phyloP scores from a whole-genome alignment of 305 asterid genomes.

The Coffea humblotiana region DNA sequence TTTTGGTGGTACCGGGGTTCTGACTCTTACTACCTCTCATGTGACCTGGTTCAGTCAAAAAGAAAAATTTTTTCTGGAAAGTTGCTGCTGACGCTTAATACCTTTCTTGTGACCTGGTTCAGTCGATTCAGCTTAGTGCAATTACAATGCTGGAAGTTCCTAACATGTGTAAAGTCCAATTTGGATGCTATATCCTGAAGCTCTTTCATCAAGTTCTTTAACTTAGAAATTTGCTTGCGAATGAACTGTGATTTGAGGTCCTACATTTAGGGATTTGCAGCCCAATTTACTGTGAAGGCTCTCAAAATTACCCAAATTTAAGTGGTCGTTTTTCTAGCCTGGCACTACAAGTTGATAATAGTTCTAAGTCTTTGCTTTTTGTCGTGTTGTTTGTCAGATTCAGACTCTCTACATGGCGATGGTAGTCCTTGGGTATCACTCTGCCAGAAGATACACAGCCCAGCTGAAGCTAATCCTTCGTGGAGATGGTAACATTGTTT shows the following conservation, averaged over 20 bases:
- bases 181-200: not conserved
- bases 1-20: not conserved
- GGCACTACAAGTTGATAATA: not conserved
- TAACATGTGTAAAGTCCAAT: not conserved
- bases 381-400: slow-evolving; percentile 38
- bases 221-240: not conserved
- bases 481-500: slow-evolving; percentile 77
- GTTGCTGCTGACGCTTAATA: not conserved
- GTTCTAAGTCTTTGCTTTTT: not conserved
- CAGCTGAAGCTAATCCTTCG: slow-evolving; percentile 72
- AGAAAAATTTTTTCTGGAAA: no score
- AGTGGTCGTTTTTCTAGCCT: not conserved
- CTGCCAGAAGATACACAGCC: slow-evolving; percentile 56
- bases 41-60: not conserved
- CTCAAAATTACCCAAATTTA: not conserved
- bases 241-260: not conserved
- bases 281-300: not conserved
- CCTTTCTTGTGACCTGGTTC: not conserved
- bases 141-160: not conserved
- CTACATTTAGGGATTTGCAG: not conserved
- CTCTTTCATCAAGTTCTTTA: not conserved
- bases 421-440: slow-evolving; percentile 42
- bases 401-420: slow-evolving; percentile 32
- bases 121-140: not conserved
- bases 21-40: not conserved